Conservation (phyloP, 768 basidiomycete species). For the Phylloporus sp. region DNA sequence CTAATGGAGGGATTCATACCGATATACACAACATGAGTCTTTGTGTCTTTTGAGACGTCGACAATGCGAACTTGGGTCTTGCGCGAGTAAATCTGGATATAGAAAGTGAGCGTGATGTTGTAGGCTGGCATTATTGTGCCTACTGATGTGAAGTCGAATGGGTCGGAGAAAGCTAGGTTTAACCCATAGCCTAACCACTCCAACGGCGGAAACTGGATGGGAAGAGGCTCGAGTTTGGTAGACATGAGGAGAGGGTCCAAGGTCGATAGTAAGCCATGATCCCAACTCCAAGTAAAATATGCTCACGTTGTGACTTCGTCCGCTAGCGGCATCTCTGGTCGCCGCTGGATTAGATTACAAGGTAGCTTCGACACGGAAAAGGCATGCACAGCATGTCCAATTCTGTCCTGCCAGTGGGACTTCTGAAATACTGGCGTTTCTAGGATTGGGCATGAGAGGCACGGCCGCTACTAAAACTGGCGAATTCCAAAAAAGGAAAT, state of each 20-base stretch:
- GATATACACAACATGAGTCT: not conserved
- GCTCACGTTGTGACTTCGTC: not conserved
- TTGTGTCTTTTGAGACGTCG: conserved; percentile 4
- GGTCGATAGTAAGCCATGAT: not conserved
- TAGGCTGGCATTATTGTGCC: not conserved
- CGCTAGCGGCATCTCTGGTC: not conserved
- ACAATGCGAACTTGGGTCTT: conserved; percentile 4
- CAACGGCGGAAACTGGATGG: conserved; percentile 2
- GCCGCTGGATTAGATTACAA: not conserved
- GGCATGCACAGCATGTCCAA: not conserved
- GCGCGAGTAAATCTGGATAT: not conserved
- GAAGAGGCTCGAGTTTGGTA: not conserved
- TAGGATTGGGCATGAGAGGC: no score
- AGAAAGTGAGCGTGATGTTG: not conserved
- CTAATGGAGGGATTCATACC: not conserved
- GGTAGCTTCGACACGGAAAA: not conserved
- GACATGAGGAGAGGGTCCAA: not conserved
- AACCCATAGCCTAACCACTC: conserved; percentile 5
- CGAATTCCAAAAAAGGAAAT: no score
- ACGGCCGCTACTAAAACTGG: no score
- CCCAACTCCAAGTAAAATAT: not conserved
- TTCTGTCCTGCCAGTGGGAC: not conserved
- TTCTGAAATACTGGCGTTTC: no score
- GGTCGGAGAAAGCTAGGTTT: conserved; percentile 1
- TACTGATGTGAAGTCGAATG: conserved; percentile 2